Base-by-base conservation (phyloP, 2,329 filamentous ascomycete genomes). In the Phialemoniopsis sp. region DNA sequence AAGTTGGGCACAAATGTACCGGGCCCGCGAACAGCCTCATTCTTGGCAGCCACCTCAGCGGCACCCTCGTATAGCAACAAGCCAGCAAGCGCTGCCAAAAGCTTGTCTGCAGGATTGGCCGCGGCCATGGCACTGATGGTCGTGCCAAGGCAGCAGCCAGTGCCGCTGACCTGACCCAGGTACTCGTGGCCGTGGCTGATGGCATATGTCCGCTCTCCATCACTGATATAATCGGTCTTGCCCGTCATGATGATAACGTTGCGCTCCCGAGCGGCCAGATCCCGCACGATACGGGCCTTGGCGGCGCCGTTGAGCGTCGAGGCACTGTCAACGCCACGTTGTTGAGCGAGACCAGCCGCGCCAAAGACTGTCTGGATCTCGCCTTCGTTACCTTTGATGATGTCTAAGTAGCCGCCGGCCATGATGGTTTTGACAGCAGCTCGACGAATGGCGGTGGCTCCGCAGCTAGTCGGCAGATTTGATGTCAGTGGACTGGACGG, bases 341-440 rank as follows among this genome's bases (percentile, higher is more conserved):
- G 91, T 46, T 81, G 77, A 3, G 69, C 45, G 12, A 40, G 26
- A 10, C 60, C 60, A 17, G 57, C 63, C 32, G 74, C 68, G 32
- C 84, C 85, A 30, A 75, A 77, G 1, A 91, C 80, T 3, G 86
- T 82, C 35, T 76, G 71, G 45, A 97, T 89, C 61, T 97, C 93
- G 39, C 85, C 81, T 57, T 94, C 88, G 62, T 97, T 97, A 36
- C 91, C 91, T 59, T 97, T 97, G 63, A 97, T 90, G 32, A 96
- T 72, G 59, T 88, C 80, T 52, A 95, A 87, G 59, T 87, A 87
- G 30, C 89, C 89, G 3, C 70, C 73, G 0, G 76, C 68, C 54
- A 96, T 72, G 29, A 97, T 77, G 3, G 73, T 73, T 42, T 80
- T 78, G 19, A 91, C 79, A 0, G 89, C 86, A 2, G 76, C 68